Conservation (phyloP, 2,329 filamentous ascomycete genomes). For the Simplicillium aogashimaense region DNA sequence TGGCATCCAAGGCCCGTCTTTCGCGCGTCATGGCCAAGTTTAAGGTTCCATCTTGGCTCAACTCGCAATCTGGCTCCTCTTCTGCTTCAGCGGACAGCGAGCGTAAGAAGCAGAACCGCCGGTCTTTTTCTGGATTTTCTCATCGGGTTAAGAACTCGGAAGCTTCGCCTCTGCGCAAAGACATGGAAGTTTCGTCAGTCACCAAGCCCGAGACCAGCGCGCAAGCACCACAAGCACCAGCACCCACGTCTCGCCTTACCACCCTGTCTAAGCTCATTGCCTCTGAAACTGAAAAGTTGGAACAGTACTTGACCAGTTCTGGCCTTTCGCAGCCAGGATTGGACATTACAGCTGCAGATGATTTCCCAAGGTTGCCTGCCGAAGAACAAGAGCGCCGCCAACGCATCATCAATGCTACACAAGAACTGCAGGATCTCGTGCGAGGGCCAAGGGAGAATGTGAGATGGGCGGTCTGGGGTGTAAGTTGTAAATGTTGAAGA, state of each 20-base stretch:
- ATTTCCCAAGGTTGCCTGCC: constrained; percentile 36
- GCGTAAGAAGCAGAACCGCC: constrained; percentile 22
- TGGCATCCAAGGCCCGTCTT: not conserved
- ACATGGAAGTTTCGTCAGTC: constrained; percentile 10
- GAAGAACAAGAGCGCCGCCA: constrained; percentile 34
- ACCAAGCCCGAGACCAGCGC: constrained; percentile 1
- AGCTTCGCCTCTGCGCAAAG: constrained; percentile 5
- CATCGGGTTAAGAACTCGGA: not conserved
- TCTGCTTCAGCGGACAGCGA: constrained; percentile 13
- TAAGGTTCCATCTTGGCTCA: constrained; percentile 25
- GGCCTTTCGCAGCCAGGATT: constrained; percentile 32
- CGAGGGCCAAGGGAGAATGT: constrained; percentile 40
- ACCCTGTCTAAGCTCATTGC: constrained; percentile 37
- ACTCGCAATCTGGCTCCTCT: constrained; percentile 10
- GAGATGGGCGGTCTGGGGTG: constrained; percentile 42
- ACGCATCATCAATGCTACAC: constrained; percentile 37
- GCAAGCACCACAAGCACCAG: too few relatives aligned
- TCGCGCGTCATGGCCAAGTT: constrained; percentile 21
- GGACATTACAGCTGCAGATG: constrained; percentile 29
- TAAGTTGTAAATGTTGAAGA: constrained; percentile 20
- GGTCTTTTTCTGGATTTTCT: constrained; percentile 19
- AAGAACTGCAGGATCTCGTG: constrained; percentile 35
- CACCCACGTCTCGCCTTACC: too few relatives aligned
- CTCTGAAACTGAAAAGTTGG: constrained; percentile 37
- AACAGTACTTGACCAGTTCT: constrained; percentile 33